These are phyloP conservation scores for Earliella scabrosa DNA, from an alignment of 1,284 basidiomycete species.

Conservation along the genomic window DNA sequence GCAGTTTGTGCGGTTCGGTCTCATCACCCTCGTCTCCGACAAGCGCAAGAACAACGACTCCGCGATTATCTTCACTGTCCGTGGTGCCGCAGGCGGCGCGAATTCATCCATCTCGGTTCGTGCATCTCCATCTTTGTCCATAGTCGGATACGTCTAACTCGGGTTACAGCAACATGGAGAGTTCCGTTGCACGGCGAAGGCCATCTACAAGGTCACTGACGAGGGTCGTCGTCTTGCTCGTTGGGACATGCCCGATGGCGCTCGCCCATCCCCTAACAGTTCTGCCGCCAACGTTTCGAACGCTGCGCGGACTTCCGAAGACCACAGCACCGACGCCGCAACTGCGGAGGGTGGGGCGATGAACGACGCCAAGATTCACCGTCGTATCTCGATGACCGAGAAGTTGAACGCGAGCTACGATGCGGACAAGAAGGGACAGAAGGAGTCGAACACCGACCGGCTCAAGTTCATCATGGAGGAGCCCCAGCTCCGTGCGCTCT, in stretches of 20 bases:
- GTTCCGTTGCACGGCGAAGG: conserved; percentile 94
- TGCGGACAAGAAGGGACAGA: conserved; percentile 56
- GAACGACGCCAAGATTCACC: conserved; percentile 70
- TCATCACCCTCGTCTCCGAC: conserved; percentile 86
- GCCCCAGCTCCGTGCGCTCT: conserved; percentile 85
- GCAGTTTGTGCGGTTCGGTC: conserved; percentile 95
- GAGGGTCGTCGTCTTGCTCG: conserved; percentile 86
- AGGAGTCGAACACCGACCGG: conserved; percentile 92
- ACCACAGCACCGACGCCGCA: conserved; percentile 44
- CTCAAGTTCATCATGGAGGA: conserved; percentile 94
- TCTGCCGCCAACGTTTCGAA: conserved; percentile 64
- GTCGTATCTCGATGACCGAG: conserved; percentile 80
- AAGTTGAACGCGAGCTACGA: conserved; percentile 67
- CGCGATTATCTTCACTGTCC: conserved; percentile 87
- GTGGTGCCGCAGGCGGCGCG: conserved; percentile 75
- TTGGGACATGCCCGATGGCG: conserved; percentile 63
- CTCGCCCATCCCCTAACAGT: conserved; percentile 61
- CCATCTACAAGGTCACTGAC: conserved; percentile 93
- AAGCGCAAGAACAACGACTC: conserved; percentile 89
- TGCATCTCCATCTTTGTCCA: conserved; percentile 25
- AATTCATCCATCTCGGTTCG: conserved; percentile 76
- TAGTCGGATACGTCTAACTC: conserved; percentile 13
- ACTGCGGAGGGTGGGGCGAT: conserved; percentile 41
- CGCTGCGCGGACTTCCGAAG: conserved; percentile 46
- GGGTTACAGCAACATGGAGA: conserved; percentile 85